Percentiles rank a stretch among this genome's conserved stretches.
Conservation (phyloP, 1,284 basidiomycete genomes). For the Cryptococcus sp. region DNA sequence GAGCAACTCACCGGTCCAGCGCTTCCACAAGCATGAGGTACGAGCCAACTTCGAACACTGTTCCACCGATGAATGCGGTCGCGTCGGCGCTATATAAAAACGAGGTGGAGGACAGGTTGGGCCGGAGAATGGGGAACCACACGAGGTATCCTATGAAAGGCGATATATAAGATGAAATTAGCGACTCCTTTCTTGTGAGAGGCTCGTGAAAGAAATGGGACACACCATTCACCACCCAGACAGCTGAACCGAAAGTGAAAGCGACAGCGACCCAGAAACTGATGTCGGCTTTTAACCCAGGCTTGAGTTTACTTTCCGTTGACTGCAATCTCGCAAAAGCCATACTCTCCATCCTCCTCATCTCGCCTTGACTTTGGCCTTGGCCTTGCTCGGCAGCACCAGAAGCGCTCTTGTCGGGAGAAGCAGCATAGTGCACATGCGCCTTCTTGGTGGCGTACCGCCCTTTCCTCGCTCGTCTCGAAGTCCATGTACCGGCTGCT, state of each 20-base stretch:
- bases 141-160: conserved; percentile 54
- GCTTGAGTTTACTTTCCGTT: conserved; percentile 25
- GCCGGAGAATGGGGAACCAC: conserved; percentile 58
- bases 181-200: background rate
- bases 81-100: conserved; percentile 52
- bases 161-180: background rate
- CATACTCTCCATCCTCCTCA: conserved; percentile 18
- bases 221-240: conserved; percentile 62
- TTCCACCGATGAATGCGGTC: conserved; percentile 58
- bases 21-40: conserved; percentile 59
- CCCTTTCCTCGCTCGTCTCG: conserved; percentile 36
- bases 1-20: conserved; percentile 49
- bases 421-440: conserved; percentile 19
- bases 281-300: conserved; percentile 33
- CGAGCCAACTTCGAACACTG: conserved; percentile 60
- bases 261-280: conserved; percentile 40
- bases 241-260: conserved; percentile 55
- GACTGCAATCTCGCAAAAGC: conserved; percentile 20
- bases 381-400: background rate
- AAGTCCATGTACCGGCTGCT: conserved; percentile 18
- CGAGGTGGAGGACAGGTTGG: conserved; percentile 30
- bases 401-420: background rate
- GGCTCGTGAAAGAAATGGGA: background rate
- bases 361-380: conserved; percentile 6
- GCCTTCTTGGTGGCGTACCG: conserved; percentile 25